Evolutionary conservation across 2,329 filamentous ascomycete genomes (phyloP).

Genomic region (Moelleriella libera): DNA sequence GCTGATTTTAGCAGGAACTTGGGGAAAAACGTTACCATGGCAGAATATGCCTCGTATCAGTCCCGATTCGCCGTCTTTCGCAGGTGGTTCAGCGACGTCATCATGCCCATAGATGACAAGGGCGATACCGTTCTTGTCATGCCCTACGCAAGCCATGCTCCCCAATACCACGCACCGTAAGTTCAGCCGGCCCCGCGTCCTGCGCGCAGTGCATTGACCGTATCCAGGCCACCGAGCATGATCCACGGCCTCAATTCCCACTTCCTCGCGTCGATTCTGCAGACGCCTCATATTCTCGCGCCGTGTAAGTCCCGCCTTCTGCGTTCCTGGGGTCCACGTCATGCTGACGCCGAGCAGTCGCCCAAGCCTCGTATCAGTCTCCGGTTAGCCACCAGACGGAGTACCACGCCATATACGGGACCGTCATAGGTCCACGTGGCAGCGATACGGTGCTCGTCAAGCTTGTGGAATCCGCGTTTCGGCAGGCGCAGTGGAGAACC

Average conservation of each 20-base stretch:
- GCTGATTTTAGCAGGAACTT: slow-evolving; percentile 8
- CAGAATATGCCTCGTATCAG: slow-evolving; percentile 9
- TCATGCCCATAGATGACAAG: slow-evolving; percentile 8
- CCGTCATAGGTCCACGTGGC: slow-evolving; percentile 13
- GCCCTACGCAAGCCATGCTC: slow-evolving; percentile 7
- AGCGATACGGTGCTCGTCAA: slow-evolving; percentile 13
- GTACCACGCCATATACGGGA: slow-evolving; percentile 15
- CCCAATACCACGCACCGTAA: slow-evolving; percentile 8
- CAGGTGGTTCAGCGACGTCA: slow-evolving; percentile 16
- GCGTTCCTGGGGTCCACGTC: background rate
- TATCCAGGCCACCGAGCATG: slow-evolving; percentile 1
- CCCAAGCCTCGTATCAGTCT: slow-evolving; percentile 16
- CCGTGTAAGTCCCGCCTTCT: slow-evolving; percentile 17
- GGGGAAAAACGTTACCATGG: slow-evolving; percentile 11
- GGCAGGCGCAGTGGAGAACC: slow-evolving; percentile 12
- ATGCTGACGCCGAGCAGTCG: slow-evolving; percentile 8
- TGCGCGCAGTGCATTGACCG: background rate
- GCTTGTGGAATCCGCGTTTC: slow-evolving; percentile 14
- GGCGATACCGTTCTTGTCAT: slow-evolving; percentile 11
- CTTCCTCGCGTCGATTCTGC: slow-evolving; percentile 15
- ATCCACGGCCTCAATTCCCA: slow-evolving; percentile 12
- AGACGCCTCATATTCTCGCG: slow-evolving; percentile 15
- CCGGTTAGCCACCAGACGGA: slow-evolving; percentile 13
- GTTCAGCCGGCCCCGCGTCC: background rate
- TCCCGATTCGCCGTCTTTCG: slow-evolving; percentile 13